Conservation (phyloP, 2,329 filamentous ascomycete genomes). For the Ceratocystis smalleyi region DNA sequence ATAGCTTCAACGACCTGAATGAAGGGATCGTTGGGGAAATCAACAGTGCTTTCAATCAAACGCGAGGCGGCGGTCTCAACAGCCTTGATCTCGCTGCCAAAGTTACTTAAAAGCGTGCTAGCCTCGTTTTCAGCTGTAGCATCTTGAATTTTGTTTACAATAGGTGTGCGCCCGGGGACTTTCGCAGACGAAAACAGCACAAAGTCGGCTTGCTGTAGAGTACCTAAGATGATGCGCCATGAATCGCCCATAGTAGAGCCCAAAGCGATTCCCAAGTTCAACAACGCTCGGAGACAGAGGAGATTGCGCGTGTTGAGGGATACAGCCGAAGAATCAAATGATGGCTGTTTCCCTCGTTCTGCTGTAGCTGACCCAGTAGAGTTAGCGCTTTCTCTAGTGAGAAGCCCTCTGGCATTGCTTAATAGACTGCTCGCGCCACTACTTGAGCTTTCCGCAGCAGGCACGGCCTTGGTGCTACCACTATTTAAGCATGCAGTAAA, state of each 20-base stretch:
- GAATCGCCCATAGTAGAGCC: constrained; percentile 72
- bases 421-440: constrained; percentile 39
- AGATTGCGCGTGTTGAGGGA: constrained; percentile 77
- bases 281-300: constrained; percentile 70
- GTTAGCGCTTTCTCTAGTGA: constrained; percentile 58
- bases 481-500: constrained; percentile 44
- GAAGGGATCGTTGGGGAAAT: constrained; percentile 76
- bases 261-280: constrained; percentile 91
- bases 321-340: constrained; percentile 37
- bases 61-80: constrained; percentile 77
- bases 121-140: constrained; percentile 36
- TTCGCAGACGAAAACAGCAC: constrained; percentile 55
- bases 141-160: constrained; percentile 31
- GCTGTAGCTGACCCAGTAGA: constrained; percentile 39
- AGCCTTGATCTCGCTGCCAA: constrained; percentile 67
- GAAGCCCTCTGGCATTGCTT: constrained; percentile 52
- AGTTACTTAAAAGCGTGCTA: constrained; percentile 42
- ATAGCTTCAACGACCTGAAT: constrained; percentile 60
- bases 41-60: constrained; percentile 78
- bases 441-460: constrained; percentile 26
- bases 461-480: constrained; percentile 30
- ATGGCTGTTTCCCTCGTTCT: constrained; percentile 45
- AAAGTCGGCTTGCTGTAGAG: constrained; percentile 81
- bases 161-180: constrained; percentile 35
- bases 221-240: constrained; percentile 85